A percentile compares a stretch with the other conserved stretches of the same genome.
Evolutionary conservation across 805 yeast species (phyloP).

Genomic region (Tetrapisispora iriomotensis): DNA sequence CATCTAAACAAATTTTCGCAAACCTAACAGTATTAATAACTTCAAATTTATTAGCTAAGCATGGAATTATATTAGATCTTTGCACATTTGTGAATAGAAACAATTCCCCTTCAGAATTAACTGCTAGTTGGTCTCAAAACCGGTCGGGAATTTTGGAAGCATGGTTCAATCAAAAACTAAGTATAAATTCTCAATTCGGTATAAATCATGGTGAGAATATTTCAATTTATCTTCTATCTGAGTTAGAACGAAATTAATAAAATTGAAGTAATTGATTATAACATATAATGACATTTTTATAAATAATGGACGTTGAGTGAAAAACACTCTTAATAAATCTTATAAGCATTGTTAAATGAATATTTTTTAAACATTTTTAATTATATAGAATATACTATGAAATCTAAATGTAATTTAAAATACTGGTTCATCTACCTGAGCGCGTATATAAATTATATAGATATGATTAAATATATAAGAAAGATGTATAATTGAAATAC

Average conservation of each 20-base stretch:
- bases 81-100: conserved; percentile 60
- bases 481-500: too few relatives aligned
- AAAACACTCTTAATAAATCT: too few relatives aligned
- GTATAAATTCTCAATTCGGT: conserved; percentile 37
- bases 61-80: conserved; percentile 73
- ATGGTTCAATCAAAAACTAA: conserved; percentile 44
- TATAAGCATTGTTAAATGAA: too few relatives aligned
- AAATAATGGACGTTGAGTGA: too few relatives aligned
- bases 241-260: conserved; percentile 26
- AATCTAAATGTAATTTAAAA: too few relatives aligned
- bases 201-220: conserved; percentile 60
- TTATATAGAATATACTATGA: too few relatives aligned
- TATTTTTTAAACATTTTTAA: too few relatives aligned
- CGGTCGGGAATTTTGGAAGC: conserved; percentile 52
- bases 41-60: conserved; percentile 66
- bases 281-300: too few relatives aligned
- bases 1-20: conserved; percentile 39
- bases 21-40: conserved; percentile 78
- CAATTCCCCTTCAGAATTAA: conserved; percentile 19
- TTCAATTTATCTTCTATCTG: conserved; percentile 48
- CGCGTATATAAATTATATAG: too few relatives aligned
- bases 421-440: too few relatives aligned
- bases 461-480: too few relatives aligned
- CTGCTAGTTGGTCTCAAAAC: conserved; percentile 64
- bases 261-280: neutral